Conservation (phyloP, 139 green algal species). For the Edaphochlamys debaryana region DNA sequence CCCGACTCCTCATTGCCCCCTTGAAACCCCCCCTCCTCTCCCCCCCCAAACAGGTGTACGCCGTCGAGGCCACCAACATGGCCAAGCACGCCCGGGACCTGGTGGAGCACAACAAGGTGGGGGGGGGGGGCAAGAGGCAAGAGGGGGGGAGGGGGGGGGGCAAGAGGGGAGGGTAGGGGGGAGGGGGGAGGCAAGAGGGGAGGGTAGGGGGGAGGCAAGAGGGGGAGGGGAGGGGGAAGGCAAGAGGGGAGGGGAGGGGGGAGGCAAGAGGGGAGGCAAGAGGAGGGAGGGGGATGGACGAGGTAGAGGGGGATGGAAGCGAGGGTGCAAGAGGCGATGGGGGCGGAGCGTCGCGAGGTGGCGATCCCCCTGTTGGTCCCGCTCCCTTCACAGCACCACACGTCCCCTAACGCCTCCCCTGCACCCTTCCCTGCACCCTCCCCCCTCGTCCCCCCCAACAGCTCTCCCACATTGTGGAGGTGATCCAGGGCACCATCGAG, state of each 20-base stretch:
- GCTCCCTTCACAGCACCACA: too few relatives aligned
- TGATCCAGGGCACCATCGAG: conserved; percentile 97
- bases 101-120: conserved; percentile 85
- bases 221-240: not conserved
- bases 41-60: too few relatives aligned
- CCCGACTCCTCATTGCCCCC: too few relatives aligned
- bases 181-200: not conserved
- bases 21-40: too few relatives aligned
- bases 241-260: not conserved
- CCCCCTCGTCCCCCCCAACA: conserved; percentile 16
- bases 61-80: conserved; percentile 97
- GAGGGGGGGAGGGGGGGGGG: not conserved
- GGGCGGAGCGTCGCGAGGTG: not conserved
- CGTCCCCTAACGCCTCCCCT: not conserved
- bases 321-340: not conserved
- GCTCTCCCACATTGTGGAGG: conserved; percentile 82
- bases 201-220: not conserved
- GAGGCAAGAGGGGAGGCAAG: too few relatives aligned
- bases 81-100: conserved; percentile 84
- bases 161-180: not conserved
- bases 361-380: too few relatives aligned
- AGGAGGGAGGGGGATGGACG: too few relatives aligned
- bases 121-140: not conserved
- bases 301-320: too few relatives aligned
- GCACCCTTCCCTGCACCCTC: not conserved